Percentiles rank a stretch among this genome's conserved stretches.
Conservation (phyloP, 2,329 filamentous ascomycete species). For the Escovopsis weberi region DNA sequence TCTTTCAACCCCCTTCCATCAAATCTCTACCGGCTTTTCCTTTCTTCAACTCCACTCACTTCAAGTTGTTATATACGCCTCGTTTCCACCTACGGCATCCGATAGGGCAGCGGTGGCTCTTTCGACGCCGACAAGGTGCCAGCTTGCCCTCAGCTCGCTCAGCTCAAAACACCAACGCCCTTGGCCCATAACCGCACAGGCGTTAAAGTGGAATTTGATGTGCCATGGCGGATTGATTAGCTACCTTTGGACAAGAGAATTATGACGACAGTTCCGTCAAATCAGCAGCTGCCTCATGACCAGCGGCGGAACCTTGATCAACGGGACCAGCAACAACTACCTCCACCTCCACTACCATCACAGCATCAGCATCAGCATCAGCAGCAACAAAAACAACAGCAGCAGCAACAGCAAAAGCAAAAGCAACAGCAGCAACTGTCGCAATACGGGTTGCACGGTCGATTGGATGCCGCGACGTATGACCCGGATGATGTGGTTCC, state of each 20-base stretch:
- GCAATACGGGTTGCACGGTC: not conserved
- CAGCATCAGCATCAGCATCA: not conserved
- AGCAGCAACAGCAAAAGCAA: not conserved
- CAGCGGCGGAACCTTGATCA: not conserved
- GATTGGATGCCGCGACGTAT: conserved; percentile 15
- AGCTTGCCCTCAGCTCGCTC: not conserved
- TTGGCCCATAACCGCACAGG: not conserved
- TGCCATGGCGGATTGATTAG: conserved; percentile 7
- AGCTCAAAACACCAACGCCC: not conserved
- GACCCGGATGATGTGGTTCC: conserved; percentile 30
- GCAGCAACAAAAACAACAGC: conserved; percentile 3
- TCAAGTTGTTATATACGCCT: too few species aligned
- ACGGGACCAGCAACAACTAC: not conserved
- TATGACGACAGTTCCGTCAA: conserved; percentile 5
- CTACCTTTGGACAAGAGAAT: conserved; percentile 4
- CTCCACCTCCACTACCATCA: too few species aligned
- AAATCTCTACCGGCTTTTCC: too few species aligned
- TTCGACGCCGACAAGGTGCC: not conserved
- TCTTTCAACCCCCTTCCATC: too few species aligned
- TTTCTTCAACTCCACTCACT: too few species aligned
- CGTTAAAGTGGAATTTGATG: conserved; percentile 1
- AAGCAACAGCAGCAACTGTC: not conserved
- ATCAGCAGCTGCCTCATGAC: not conserved
- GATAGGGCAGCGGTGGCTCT: not conserved
- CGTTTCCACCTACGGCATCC: too few species aligned